Evolutionary conservation across 1,139 yeast genomes (phyloP), one percentile per base, ranked within the genome.

Genomic region (Wickerhamomyces sp.): DNA sequence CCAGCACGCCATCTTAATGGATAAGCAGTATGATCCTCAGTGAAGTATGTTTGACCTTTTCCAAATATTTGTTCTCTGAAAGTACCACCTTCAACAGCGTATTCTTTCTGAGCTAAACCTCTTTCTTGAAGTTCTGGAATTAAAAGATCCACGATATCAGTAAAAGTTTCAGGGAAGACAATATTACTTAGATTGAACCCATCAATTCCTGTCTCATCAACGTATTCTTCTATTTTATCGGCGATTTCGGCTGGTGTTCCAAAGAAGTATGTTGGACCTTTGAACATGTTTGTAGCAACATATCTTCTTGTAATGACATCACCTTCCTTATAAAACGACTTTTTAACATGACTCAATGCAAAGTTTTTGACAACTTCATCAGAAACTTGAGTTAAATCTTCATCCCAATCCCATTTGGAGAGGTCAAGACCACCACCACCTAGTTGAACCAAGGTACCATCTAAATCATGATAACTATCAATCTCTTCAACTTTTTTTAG

Each of bases 1-100:
- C 66, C 68, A 11, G 65, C 62, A 44, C 59, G 60, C 75, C 75
- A 71, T 56, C 72, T 66, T 36, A 69, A 58, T 6, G 56, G 56
- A 50, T 68, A 53, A 8, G 74, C 74, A n/a, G 73, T 73, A 47
- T 71, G 75, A 14, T 48, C 52, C 23, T 48, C 45, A 63, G 67
- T 34, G 60, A 69, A 68, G 65, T 67, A 47, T 7, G 55, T 55
- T 6, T 49, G 50, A 4, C 51, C 52, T 62, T 45, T 34, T 10
- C 42, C 29, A 30, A 39, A 48, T 14, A 59, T 48, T 35, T 52
- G 57, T 39, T 59, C 62, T 48, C 62, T 54, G 41, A 49, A 58
- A 26, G 60, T 48, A 33, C 52, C 52, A 43, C 52, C 60, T 23
- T 57, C 57, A 27, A 48, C 54, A 6, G 64, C 62, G 42, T 65